Percentiles rank a stretch among this genome's conserved stretches.
These are phyloP conservation scores for Metschnikowia koreensis DNA, from an alignment of 805 yeast species.

Conservation along the genomic window DNA sequence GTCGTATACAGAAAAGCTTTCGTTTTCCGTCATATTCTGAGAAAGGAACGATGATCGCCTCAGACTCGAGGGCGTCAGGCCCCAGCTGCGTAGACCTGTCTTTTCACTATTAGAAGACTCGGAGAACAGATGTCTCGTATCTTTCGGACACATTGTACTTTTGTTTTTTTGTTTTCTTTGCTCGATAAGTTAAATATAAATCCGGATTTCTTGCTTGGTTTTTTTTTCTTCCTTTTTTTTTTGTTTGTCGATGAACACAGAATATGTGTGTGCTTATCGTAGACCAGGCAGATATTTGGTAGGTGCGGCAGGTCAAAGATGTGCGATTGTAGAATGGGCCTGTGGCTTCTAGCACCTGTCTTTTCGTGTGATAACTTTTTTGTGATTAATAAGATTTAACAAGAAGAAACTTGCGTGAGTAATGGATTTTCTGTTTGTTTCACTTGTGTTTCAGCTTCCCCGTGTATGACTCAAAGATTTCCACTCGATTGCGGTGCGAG, in stretches of 20 bases:
- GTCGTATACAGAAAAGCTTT: conserved; percentile 54
- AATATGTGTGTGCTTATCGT: neutral
- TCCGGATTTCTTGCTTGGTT: neutral
- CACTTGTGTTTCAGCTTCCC: neutral
- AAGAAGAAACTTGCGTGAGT: neutral
- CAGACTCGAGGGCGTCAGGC: conserved; percentile 17
- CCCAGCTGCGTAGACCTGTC: neutral
- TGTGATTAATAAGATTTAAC: too few species aligned
- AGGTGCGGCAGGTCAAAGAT: neutral
- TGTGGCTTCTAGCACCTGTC: neutral
- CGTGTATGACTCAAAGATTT: too few species aligned
- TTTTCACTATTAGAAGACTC: neutral
- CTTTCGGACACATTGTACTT: neutral
- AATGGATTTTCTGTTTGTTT: neutral
- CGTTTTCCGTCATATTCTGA: conserved; percentile 54
- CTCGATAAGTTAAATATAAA: neutral
- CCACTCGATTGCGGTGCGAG: neutral
- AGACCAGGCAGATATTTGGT: neutral
- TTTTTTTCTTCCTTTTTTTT: too few species aligned
- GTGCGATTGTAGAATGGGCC: neutral
- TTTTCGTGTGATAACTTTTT: too few species aligned
- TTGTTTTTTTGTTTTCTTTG: neutral
- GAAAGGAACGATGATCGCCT: conserved; percentile 47
- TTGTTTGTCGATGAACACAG: neutral
- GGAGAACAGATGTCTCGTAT: neutral